Conservation (phyloP, 371 early-diverging fungal genomes). For the Dipsacomyces acuminosporus region DNA sequence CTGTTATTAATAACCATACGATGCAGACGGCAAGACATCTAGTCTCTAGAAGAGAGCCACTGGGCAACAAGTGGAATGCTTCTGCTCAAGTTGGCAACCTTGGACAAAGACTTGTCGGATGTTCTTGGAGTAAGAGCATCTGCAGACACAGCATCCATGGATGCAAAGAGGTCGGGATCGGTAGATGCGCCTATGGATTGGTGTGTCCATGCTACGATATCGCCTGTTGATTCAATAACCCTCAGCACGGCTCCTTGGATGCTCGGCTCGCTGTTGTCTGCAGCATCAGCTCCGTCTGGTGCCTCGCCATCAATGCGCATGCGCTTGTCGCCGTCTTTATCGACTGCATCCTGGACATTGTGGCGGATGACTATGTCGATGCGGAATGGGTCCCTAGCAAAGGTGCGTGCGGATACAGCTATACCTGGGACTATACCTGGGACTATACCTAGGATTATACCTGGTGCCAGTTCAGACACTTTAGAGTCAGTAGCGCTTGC, state of each 20-base stretch:
- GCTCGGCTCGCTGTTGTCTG: not conserved
- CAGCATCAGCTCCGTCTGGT: not conserved
- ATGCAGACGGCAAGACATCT: too few relatives aligned
- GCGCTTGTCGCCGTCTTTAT: not conserved
- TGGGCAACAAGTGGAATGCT: conserved; percentile 25
- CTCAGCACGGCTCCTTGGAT: conserved; percentile 21
- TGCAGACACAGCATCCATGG: conserved; percentile 6
- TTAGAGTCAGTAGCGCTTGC: conserved; percentile 20
- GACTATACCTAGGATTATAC: too few relatives aligned
- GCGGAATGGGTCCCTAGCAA: conserved; percentile 43
- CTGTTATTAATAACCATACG: too few relatives aligned
- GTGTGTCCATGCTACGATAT: conserved; percentile 27
- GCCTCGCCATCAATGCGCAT: conserved; percentile 2
- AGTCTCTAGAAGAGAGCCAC: conserved; percentile 13
- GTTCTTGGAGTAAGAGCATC: conserved; percentile 1
- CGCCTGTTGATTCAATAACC: conserved; percentile 15
- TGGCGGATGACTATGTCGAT: conserved; percentile 13
- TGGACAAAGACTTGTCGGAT: conserved; percentile 13
- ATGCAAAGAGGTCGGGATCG: conserved; percentile 6
- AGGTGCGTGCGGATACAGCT: conserved; percentile 12
- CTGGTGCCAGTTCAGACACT: too few relatives aligned
- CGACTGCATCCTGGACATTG: not conserved
- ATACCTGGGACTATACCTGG: too few relatives aligned
- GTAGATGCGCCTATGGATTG: conserved; percentile 8
- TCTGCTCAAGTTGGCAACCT: conserved; percentile 19